Percentiles rank a stretch among this genome's conserved stretches.
phyloP scores from a whole-genome alignment of 345 rosid species.

The Citrus australasica region DNA sequence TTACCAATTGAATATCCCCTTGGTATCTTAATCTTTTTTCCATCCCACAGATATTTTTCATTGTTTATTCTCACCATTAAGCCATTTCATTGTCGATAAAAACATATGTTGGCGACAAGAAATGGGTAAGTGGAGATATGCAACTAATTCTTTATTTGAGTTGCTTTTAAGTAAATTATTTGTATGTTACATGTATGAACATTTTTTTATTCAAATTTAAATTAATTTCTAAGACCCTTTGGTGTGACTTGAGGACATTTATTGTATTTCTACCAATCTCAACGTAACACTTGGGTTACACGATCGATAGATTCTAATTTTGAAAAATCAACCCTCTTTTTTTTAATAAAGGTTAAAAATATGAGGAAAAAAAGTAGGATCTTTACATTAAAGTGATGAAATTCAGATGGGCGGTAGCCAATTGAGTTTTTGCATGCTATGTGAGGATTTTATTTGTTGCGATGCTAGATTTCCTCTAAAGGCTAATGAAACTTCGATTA shows the following conservation, averaged over 20 bases:
- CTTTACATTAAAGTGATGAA: background rate
- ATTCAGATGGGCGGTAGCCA: background rate
- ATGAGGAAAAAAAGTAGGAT: background rate
- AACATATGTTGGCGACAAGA: slow-evolving; percentile 8
- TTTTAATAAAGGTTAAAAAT: background rate
- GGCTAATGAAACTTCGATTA: background rate
- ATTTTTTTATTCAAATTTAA: background rate
- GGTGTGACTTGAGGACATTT: background rate
- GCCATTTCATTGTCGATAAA: slow-evolving; percentile 2
- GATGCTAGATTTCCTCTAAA: background rate
- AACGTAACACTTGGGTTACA: slow-evolving; percentile 3
- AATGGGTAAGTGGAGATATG: slow-evolving; percentile 16
- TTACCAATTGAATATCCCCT: slow-evolving; percentile 12
- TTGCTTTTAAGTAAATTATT: background rate
- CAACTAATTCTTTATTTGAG: background rate
- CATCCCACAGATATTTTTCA: background rate
- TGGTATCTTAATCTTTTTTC: background rate
- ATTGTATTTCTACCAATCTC: background rate
- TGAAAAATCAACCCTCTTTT: background rate
- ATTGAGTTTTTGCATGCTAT: background rate
- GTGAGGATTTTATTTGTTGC: background rate
- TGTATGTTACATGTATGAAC: background rate
- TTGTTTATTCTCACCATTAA: background rate
- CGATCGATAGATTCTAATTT: background rate
- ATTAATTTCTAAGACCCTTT: background rate